phyloP scores from a whole-genome alignment of 2,329 filamentous ascomycete species.

The Clonostachys rhizophaga region DNA sequence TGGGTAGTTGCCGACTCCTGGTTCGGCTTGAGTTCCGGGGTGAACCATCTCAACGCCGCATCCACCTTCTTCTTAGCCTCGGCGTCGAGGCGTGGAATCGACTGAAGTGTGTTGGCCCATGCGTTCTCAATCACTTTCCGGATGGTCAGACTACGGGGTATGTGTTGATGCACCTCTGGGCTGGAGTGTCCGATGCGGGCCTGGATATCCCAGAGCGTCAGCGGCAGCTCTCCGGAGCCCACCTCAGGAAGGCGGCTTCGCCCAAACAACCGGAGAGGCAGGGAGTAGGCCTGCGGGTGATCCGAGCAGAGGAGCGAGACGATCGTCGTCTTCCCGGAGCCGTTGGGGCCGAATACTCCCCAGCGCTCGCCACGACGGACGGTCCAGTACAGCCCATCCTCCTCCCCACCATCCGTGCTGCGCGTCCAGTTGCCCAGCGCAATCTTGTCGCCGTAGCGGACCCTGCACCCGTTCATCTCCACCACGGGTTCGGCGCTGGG shows the following conservation, averaged over 20 bases:
- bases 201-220: constrained; percentile 93
- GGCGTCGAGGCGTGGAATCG: constrained; percentile 59
- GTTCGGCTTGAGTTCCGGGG: constrained; percentile 65
- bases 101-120: constrained; percentile 83
- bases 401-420: constrained; percentile 38
- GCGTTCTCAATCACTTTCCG: constrained; percentile 76
- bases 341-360: constrained; percentile 92
- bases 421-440: constrained; percentile 80
- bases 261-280: constrained; percentile 83
- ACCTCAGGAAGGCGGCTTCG: constrained; percentile 72
- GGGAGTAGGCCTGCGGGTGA: constrained; percentile 88
- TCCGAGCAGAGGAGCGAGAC: constrained; percentile 91
- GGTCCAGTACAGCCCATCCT: constrained; percentile 72
- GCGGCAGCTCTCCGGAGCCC: constrained; percentile 59
- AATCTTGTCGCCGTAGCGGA: constrained; percentile 73
- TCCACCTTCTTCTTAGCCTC: constrained; percentile 58
- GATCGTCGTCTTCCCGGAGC: constrained; percentile 92
- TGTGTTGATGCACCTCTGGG: constrained; percentile 90
- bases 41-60: constrained; percentile 71
- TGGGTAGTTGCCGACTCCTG: constrained; percentile 11
- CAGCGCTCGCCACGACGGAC: constrained; percentile 81
- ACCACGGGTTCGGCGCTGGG: constrained; percentile 64
- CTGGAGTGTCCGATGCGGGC: constrained; percentile 86
- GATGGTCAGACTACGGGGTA: constrained; percentile 72
- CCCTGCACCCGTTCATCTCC: constrained; percentile 80